phyloP scores from a whole-genome alignment of 2,329 filamentous ascomycete genomes.

The Clarireedia paspali region DNA sequence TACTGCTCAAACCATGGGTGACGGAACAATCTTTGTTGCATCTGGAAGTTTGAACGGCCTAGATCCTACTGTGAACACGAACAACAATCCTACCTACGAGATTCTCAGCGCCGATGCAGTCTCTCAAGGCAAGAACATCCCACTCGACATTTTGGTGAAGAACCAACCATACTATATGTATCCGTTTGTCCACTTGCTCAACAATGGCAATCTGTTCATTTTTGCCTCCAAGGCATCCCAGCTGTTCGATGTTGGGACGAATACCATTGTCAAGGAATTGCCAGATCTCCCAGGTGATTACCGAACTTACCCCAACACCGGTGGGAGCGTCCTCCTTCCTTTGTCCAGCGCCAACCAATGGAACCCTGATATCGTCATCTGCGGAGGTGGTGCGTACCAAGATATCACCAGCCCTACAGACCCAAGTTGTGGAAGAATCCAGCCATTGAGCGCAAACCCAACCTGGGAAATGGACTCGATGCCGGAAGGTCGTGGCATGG shows the following conservation, averaged over 20 bases:
- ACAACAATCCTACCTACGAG: slow-evolving; percentile 59
- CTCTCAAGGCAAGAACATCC: slow-evolving; percentile 38
- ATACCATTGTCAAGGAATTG: slow-evolving; percentile 37
- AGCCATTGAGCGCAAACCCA: slow-evolving; percentile 40
- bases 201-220: slow-evolving; percentile 48
- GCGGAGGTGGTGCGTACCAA: slow-evolving; percentile 52
- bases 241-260: slow-evolving; percentile 43
- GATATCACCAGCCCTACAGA: slow-evolving; percentile 52
- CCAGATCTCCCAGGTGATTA: slow-evolving; percentile 48
- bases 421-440: slow-evolving; percentile 48
- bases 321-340: slow-evolving; percentile 48
- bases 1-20: slow-evolving; percentile 49
- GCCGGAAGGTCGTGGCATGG: slow-evolving; percentile 51
- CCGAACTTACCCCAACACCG: slow-evolving; percentile 54
- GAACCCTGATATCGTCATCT: slow-evolving; percentile 47
- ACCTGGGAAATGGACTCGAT: slow-evolving; percentile 51
- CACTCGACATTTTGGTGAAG: slow-evolving; percentile 45
- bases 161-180: slow-evolving; percentile 60
- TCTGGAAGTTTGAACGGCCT: slow-evolving; percentile 53
- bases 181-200: slow-evolving; percentile 52
- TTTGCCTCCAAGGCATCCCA: slow-evolving; percentile 49
- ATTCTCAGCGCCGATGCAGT: slow-evolving; percentile 43
- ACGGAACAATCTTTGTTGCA: slow-evolving; percentile 50
- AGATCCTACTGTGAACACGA: slow-evolving; percentile 42
- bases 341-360: slow-evolving; percentile 44